A percentile compares a stretch with the other conserved stretches of the same genome.
Conservation (phyloP, 345 rosid genomes). For the Citropsis articulata region DNA sequence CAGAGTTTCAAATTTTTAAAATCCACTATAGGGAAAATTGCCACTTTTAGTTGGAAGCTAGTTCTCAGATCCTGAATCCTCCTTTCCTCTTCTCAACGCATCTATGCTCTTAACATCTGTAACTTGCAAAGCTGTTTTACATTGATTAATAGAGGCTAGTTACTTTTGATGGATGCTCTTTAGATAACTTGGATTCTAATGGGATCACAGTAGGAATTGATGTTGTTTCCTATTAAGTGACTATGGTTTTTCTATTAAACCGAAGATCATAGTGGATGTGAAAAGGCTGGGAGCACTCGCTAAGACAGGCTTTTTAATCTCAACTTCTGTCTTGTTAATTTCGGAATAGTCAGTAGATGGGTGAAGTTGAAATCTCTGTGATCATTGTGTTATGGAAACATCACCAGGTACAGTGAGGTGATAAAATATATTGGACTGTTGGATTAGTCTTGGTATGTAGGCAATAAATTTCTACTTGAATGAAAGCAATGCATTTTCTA, state of each 20-base stretch:
- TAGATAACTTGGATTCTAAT: neutral
- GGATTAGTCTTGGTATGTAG: neutral
- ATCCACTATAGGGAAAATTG: too few relatives aligned
- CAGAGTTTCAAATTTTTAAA: neutral
- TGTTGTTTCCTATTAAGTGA: neutral
- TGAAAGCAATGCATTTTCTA: neutral
- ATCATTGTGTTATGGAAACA: neutral
- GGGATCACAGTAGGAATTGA: neutral
- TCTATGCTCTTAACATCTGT: neutral
- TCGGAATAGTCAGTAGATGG: neutral
- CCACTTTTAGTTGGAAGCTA: neutral
- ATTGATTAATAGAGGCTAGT: neutral
- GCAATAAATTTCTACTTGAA: too few relatives aligned
- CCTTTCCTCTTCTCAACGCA: neutral
- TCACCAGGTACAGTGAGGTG: neutral
- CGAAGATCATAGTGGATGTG: neutral
- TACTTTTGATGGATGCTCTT: neutral
- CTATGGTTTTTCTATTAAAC: neutral
- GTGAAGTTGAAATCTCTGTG: neutral
- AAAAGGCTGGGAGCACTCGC: neutral
- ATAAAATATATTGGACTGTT: neutral
- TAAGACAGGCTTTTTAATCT: neutral
- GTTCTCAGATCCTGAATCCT: neutral
- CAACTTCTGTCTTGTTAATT: neutral
- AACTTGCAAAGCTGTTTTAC: neutral